Evolutionary conservation across 139 green algal species (phyloP).

Genomic region (Tetraselmis striata): DNA sequence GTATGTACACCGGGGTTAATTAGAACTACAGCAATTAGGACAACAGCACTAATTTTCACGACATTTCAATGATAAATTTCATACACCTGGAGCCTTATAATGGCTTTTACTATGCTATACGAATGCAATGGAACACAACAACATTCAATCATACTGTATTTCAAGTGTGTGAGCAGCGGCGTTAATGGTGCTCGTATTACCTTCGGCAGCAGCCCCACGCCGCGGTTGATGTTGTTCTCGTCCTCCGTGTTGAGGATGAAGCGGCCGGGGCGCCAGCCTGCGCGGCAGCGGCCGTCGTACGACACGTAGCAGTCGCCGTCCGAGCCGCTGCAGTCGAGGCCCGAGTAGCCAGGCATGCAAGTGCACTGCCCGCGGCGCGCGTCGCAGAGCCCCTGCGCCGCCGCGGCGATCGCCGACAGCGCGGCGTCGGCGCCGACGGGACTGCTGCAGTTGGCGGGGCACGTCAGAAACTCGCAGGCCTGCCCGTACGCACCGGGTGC

Average conservation of each 20-base stretch:
- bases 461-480: slow-evolving; percentile 15
- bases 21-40: too few species aligned
- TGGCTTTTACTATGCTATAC: too few species aligned
- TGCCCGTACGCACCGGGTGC: slow-evolving; percentile 6
- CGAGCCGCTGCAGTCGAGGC: slow-evolving; percentile 17
- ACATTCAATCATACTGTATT: too few species aligned
- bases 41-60: too few species aligned
- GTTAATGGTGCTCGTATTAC: neutral
- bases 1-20: too few species aligned
- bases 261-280: neutral
- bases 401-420: neutral
- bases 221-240: slow-evolving; percentile 8
- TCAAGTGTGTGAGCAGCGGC: too few species aligned
- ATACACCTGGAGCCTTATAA: too few species aligned
- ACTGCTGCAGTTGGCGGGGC: slow-evolving; percentile 14
- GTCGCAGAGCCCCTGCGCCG: slow-evolving; percentile 3
- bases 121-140: too few species aligned
- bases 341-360: slow-evolving; percentile 8
- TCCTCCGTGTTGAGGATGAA: slow-evolving; percentile 18
- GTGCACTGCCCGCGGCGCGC: slow-evolving; percentile 3
- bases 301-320: slow-evolving; percentile 20
- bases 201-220: slow-evolving; percentile 5
- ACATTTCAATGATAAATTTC: too few species aligned
- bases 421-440: neutral
- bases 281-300: slow-evolving; percentile 12